Conservation (phyloP, 2,329 filamentous ascomycete genomes). For the Cladosporium austrohemisphaericum region DNA sequence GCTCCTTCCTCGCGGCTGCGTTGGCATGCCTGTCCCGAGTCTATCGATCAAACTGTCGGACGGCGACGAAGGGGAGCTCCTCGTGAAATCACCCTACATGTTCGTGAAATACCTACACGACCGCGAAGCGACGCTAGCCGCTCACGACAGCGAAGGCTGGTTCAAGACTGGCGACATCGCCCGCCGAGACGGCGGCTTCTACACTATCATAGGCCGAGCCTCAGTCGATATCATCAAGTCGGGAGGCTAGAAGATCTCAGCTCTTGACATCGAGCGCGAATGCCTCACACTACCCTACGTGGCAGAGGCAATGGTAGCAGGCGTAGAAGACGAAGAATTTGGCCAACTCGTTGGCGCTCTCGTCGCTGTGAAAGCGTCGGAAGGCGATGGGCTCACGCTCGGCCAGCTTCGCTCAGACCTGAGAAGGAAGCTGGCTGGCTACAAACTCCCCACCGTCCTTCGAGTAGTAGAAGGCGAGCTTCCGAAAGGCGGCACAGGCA, state of each 20-base stretch:
- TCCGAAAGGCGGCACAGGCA: constrained; percentile 42
- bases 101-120: constrained; percentile 10
- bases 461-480: constrained; percentile 39
- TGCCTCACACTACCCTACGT: constrained; percentile 43
- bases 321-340: constrained; percentile 46
- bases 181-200: constrained; percentile 36
- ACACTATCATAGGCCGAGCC: constrained; percentile 48
- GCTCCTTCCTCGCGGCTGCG: constrained; percentile 31
- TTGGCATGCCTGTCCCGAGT: constrained; percentile 44
- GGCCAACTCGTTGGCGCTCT: constrained; percentile 50
- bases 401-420: constrained; percentile 39
- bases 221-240: constrained; percentile 51
- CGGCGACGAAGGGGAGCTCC: constrained; percentile 43
- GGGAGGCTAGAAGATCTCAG: constrained; percentile 50
- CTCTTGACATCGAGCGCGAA: constrained; percentile 48
- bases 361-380: constrained; percentile 28
- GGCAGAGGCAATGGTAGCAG: constrained; percentile 47
- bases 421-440: constrained; percentile 37
- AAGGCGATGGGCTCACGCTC: constrained; percentile 28
- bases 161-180: constrained; percentile 17
- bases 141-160: constrained; percentile 9
- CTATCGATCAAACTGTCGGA: constrained; percentile 39
- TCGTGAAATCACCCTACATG: constrained; percentile 27
- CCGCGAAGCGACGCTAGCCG: constrained; percentile 9
- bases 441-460: constrained; percentile 43